A percentile compares a stretch with the other conserved stretches of the same genome.
Conservation (phyloP, 805 yeast genomes). For the Candida insectalens region DNA sequence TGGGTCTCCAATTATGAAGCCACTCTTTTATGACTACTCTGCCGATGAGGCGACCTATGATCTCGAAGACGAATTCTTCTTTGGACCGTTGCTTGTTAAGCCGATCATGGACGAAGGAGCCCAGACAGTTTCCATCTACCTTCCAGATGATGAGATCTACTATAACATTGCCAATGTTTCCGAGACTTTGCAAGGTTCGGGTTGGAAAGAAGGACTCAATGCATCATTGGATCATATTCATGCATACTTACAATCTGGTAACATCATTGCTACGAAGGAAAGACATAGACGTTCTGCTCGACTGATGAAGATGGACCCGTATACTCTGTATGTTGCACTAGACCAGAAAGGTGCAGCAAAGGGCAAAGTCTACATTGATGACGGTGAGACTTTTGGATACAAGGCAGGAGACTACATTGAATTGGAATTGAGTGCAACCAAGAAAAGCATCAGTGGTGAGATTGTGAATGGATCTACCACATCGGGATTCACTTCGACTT, state of each 20-base stretch:
- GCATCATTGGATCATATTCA: slow-evolving; percentile 60
- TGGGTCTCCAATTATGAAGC: slow-evolving; percentile 67
- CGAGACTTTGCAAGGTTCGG: slow-evolving; percentile 25
- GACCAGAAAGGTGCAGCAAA: slow-evolving; percentile 35
- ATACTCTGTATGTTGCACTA: slow-evolving; percentile 59
- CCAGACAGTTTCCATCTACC: slow-evolving; percentile 28
- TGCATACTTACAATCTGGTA: slow-evolving; percentile 68
- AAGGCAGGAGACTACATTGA: slow-evolving; percentile 30
- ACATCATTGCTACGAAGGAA: slow-evolving; percentile 55
- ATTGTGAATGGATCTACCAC: slow-evolving; percentile 16
- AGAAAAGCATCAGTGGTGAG: slow-evolving; percentile 22
- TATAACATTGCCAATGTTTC: slow-evolving; percentile 35
- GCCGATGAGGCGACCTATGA: slow-evolving; percentile 36
- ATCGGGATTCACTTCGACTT: slow-evolving; percentile 11
- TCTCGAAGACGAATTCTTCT: slow-evolving; percentile 75
- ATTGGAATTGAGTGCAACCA: slow-evolving; percentile 30
- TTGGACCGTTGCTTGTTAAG: slow-evolving; percentile 66
- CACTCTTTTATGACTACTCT: slow-evolving; percentile 52
- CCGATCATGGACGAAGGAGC: slow-evolving; percentile 63
- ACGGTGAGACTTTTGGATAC: slow-evolving; percentile 65
- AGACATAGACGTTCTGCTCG: slow-evolving; percentile 73
- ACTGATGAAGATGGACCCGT: slow-evolving; percentile 73
- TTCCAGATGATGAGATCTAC: slow-evolving; percentile 44
- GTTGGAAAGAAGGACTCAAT: slow-evolving; percentile 24
- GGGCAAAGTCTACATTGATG: slow-evolving; percentile 62